phyloP scores from a whole-genome alignment of 2,329 filamentous ascomycete genomes.

The Nigrospora oryzae region DNA sequence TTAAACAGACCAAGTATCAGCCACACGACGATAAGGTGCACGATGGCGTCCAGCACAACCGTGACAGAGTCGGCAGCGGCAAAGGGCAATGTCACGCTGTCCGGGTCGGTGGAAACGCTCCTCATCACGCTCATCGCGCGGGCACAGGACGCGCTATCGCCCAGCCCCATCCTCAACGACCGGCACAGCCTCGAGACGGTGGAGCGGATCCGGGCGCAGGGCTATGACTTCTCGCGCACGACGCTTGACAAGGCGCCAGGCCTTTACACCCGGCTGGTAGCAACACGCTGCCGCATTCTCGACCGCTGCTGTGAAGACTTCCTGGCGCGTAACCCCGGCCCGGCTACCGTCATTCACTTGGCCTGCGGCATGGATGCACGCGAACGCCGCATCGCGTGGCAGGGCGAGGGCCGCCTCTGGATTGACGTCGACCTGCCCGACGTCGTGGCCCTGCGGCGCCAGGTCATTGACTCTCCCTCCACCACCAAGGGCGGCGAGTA shows the following conservation, averaged over 20 bases:
- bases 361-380: slow-evolving; percentile 2
- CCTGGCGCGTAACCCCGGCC: background rate
- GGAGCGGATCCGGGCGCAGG: background rate
- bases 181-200: background rate
- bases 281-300: background rate
- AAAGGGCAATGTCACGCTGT: background rate
- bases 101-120: background rate
- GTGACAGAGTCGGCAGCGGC: too few species aligned
- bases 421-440: slow-evolving; percentile 1
- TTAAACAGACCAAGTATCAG: too few species aligned
- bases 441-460: background rate
- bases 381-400: background rate
- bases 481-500: background rate
- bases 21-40: too few species aligned
- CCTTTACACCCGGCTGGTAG: background rate
- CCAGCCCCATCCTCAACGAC: background rate
- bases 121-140: slow-evolving; percentile 1
- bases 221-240: background rate
- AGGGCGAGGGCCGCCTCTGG: background rate
- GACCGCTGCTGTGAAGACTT: background rate
- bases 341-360: slow-evolving; percentile 1
- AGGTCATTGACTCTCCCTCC: background rate
- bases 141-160: background rate
- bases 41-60: too few species aligned
- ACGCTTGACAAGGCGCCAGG: background rate